These are phyloP conservation scores for Pleurotus djamor DNA, from an alignment of 768 basidiomycete genomes.

Conservation along the genomic window DNA sequence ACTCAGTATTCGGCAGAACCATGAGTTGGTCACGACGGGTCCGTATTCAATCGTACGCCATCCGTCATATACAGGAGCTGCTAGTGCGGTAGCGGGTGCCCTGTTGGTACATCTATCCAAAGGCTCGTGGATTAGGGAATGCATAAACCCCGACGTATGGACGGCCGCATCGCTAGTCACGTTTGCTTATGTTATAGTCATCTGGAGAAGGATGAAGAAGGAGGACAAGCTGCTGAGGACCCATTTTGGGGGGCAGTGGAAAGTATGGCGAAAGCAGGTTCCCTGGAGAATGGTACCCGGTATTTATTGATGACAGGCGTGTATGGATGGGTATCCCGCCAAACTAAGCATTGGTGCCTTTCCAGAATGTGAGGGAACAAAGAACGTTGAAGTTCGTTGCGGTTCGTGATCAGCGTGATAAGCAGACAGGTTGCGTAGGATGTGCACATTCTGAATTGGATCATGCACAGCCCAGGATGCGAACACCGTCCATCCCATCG, in stretches of 20 bases:
- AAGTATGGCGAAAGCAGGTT: slow-evolving; percentile 27
- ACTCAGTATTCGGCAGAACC: slow-evolving; percentile 26
- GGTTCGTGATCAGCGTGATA: no score
- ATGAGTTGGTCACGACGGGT: slow-evolving; percentile 31
- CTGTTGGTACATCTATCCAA: neutral
- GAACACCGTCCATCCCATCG: no score
- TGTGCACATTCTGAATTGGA: no score
- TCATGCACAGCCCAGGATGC: no score
- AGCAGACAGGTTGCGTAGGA: no score
- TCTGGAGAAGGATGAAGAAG: slow-evolving; percentile 15
- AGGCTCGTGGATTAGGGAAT: neutral
- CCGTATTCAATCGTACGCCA: slow-evolving; percentile 39
- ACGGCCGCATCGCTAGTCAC: neutral
- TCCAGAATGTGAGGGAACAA: no score
- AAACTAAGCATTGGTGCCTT: no score
- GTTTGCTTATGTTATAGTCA: neutral
- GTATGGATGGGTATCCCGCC: no score
- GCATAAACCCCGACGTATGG: neutral
- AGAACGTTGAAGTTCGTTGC: no score
- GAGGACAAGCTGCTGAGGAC: slow-evolving; percentile 32
- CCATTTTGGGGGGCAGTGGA: slow-evolving; percentile 28
- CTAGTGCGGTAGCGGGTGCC: neutral
- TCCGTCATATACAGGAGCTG: slow-evolving; percentile 23
- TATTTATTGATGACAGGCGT: no score
- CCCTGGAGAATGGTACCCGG: slow-evolving; percentile 31